Base-by-base conservation (phyloP, 1,284 basidiomycete genomes). In the Ceratobasidium papillatum region DNA sequence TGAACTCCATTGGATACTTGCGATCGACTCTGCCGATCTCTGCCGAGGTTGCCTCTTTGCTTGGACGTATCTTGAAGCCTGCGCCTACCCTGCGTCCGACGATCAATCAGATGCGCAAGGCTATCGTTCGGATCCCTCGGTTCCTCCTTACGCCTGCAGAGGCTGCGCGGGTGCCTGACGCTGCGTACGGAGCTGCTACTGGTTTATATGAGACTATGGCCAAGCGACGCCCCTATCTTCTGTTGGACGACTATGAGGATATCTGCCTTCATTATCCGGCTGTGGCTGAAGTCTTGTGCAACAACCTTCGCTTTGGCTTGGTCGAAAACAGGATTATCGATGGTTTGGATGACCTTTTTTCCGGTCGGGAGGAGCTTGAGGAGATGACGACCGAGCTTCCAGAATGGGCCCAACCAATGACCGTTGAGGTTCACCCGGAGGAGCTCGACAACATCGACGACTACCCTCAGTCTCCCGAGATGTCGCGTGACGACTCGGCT, bases 391-490 rank as follows among this genome's bases (percentile, higher is more conserved):
- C n/a, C 14, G 69, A 62, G 22, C 69, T 62, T 9, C 58, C 69
- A 27, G 56, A 61, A 47, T 71, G 68, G 68, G 41, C 54, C 41
- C 32, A 43, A 22, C 52, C 68, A 32, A 41, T 71, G 25, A 58
- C 56, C 12, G 30, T 72, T 41, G 69, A 72, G n/a, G 36, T 62
- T 38, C 43, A 34, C 30, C 45, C 69, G n/a, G 69, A 62, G 38
- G 11, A 38, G 22, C 36, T 69, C n/a, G 38, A 69, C 8, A 58
- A 62, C 14, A 45, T 62, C 34, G 17, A 58, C n/a, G 69, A 59
- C 58, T 72, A 72, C 14, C 69, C 69, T 2, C 56, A 62, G 34
- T 72, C 69, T 19, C 69, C 69, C 19, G 45, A 72, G n/a, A 72
- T 72, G 69, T 72, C 69, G 19, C 52, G 66, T 36, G 66, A 71